Evolutionary conservation across 78 protist genomes (phyloP).

Genomic region (Planoprotostelium fungivorum): DNA sequence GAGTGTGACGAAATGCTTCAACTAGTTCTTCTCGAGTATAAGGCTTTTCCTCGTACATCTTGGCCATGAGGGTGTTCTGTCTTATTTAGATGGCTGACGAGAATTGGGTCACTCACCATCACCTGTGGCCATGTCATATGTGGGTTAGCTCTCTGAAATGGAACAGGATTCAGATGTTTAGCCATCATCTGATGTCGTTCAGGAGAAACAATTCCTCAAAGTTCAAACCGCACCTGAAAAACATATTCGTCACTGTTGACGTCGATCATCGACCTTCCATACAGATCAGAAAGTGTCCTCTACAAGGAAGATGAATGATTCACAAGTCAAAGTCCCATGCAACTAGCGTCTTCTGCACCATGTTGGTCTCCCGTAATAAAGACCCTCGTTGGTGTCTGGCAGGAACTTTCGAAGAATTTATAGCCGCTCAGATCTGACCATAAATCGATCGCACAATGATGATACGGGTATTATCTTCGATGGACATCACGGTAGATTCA

Average conservation of each 20-base stretch:
- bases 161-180: neutral
- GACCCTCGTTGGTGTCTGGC: too few species aligned
- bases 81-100: neutral
- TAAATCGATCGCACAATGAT: too few species aligned
- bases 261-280: neutral
- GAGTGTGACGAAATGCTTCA: neutral
- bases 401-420: too few species aligned
- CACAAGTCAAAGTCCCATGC: neutral
- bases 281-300: neutral
- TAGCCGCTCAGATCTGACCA: too few species aligned
- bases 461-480: too few species aligned
- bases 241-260: neutral
- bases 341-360: too few species aligned
- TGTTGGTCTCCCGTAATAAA: too few species aligned
- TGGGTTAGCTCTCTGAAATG: neutral
- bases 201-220: neutral
- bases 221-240: neutral
- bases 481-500: too few species aligned
- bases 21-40: neutral
- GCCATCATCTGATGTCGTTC: neutral
- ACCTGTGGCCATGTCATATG: neutral
- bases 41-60: neutral
- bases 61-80: neutral
- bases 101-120: neutral
- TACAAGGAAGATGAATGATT: too few species aligned